Evolutionary conservation across 495 filamentous ascomycete species (phyloP), one percentile per base, ranked within the genome.

Genomic region (Lophiotrema nucula): DNA sequence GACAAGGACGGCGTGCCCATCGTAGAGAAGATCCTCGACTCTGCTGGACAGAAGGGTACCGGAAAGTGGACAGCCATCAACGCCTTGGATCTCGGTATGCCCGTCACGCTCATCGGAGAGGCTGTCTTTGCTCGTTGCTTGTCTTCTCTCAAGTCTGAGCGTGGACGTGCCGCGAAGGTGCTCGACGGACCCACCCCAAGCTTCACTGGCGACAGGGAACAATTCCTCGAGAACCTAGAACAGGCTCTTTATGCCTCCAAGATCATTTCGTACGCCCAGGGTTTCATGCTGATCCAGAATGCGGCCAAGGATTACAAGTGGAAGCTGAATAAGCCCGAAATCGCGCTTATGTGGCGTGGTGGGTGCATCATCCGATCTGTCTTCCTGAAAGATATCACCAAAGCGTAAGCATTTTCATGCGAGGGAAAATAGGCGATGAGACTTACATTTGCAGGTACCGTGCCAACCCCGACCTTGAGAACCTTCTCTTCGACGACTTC

Each of bases 51-150:
- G 82, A 98, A 98, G 82, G 93, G 93, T 77, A 98, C 93, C 65
- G 93, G 93, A 75, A 98, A 98, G 80, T 98, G 93, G 93, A 98
- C 93, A 56, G 95, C 95, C 61, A 92, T 98, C 78, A 98, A 98
- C 73, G 92, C 93, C 56, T 84, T 98, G 53, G 93, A 98, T 74
- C 86, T 98, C 47, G 93, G 93, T 65, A 97, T 97, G 92, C 93
- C 93, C 67, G 93, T 98, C 65, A 97, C 93, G 54, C 78, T 98
- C 63, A 98, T 98, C 59, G 93, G 93, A 56, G 93, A 98, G 80
- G 86, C 93, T 64, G 93, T 98, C 62, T 92, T 97, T 71, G 83
- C 92, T 58, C 88, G 93, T 64, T 98, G 93, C 80, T 71, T 98
- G 72, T 92, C 88, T 63, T 89, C 89, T 31, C 81, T 98, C 74